These are phyloP conservation scores for Macadamia integrifolia DNA, from an alignment of 164 flowering plant species.

Conservation along the genomic window DNA sequence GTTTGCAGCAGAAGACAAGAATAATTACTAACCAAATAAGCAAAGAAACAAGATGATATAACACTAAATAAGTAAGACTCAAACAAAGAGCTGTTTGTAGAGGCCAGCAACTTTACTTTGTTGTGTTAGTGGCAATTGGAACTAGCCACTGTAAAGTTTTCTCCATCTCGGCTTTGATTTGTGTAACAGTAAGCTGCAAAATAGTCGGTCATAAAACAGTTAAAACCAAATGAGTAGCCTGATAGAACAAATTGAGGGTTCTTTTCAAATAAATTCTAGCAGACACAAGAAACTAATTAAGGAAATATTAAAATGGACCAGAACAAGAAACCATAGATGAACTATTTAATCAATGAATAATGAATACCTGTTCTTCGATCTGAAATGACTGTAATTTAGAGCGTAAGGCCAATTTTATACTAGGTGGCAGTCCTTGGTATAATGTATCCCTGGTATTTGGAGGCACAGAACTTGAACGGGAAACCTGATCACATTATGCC, in stretches of 20 bases:
- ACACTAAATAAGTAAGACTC: background rate
- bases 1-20: background rate
- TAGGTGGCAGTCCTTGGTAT: constrained; percentile 62
- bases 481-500: constrained; percentile 29
- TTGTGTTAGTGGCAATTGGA: constrained; percentile 91
- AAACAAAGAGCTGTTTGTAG: background rate
- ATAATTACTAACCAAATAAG: background rate
- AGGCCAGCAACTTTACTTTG: constrained; percentile 50
- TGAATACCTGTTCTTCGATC: constrained; percentile 45
- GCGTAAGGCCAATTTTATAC: constrained; percentile 46
- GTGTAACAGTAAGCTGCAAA: constrained; percentile 69
- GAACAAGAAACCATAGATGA: background rate
- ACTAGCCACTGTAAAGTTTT: constrained; percentile 96
- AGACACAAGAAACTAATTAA: too few relatives aligned
- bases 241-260: background rate
- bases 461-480: constrained; percentile 54
- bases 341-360: background rate
- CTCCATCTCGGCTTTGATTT: constrained; percentile 97
- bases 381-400: constrained; percentile 43
- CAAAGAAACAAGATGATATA: background rate
- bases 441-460: constrained; percentile 57
- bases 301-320: background rate
- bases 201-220: background rate
- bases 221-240: background rate
- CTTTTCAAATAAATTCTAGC: too few relatives aligned